Evolutionary conservation across 306 rosid species (phyloP).

Genomic region (Rosa rugosa): DNA sequence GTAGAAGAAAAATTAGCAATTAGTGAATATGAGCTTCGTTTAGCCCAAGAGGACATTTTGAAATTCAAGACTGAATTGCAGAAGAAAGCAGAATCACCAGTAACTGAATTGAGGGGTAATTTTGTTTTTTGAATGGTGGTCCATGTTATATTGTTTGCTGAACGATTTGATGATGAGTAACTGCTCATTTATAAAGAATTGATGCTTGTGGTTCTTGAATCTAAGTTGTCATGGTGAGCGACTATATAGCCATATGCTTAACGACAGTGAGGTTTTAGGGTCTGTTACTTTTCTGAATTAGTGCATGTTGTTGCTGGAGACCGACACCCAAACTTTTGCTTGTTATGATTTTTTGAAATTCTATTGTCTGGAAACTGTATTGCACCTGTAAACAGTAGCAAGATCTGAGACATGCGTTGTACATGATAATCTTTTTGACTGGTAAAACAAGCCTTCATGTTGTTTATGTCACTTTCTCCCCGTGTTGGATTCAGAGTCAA

Average conservation of each 20-base stretch:
- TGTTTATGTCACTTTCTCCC: conserved; percentile 18
- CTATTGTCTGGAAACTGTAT: not conserved
- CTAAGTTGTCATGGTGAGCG: no score
- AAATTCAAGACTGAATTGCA: conserved; percentile 65
- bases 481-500: conserved; percentile 42
- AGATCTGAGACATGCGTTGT: not conserved
- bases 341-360: conserved; percentile 5
- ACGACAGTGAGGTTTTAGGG: no score
- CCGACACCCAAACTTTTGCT: not conserved
- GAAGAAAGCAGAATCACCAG: conserved; percentile 51
- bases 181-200: not conserved
- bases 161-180: no score
- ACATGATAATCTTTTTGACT: no score
- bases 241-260: no score
- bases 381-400: conserved; percentile 14
- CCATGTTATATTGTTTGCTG: no score
- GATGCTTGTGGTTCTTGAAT: not conserved
- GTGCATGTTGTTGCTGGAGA: no score
- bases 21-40: conserved; percentile 85
- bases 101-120: conserved; percentile 51
- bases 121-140: no score
- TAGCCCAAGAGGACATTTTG: conserved; percentile 83
- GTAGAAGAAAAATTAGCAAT: conserved; percentile 80
- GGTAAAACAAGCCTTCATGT: not conserved
- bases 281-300: no score